Evolutionary conservation across 371 early-diverging fungal species (phyloP), one percentile per base, ranked within the genome.

Genomic region (Syncephalastrum sp.): DNA sequence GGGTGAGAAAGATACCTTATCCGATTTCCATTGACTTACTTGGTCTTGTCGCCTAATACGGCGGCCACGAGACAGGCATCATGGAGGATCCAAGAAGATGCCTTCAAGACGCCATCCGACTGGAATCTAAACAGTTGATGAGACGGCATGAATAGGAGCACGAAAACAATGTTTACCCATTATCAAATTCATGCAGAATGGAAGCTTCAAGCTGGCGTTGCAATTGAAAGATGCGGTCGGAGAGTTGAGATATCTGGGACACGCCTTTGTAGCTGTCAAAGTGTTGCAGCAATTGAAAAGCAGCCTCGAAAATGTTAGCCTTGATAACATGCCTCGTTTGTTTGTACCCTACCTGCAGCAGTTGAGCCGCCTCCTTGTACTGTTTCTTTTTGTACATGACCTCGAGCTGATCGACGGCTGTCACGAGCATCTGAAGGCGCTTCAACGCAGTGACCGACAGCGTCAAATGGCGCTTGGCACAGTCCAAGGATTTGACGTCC

Each of bases 401-500:
- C 46, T 87, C 84, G 48, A 96, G 67, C 57, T 94, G 91, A 50
- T 88, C 89, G 7, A 91, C 78, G 3, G 94, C 93, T 1, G 85
- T 83, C 5, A 89, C 94, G 45, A 96, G 77, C 92, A 96, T 92
- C 63, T 95, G 94, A 16, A 95, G 74, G 58, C 94, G 79, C 59
- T 89, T 88, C 23, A 96, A 74, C 1, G 90, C 85, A 0, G 91
- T 89, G 8, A 94, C 91, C 1, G 95, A 84, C 21, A 72, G 68
- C 1, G 91, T 89, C 57, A 98, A 73, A 61, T 97, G 94, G 46
- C 89, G 82, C 65, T 98, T 98, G 47, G 96, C 94, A 60, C 85
- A 88, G 70, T 98, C 98, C 17, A 98, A 75, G 4, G 90, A 82
- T 69, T 94, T 95, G 58, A 98, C 96, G 58, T 98, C 98, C 59